phyloP scores from a whole-genome alignment of 306 rosid genomes.

The Quillaja saponaria region DNA sequence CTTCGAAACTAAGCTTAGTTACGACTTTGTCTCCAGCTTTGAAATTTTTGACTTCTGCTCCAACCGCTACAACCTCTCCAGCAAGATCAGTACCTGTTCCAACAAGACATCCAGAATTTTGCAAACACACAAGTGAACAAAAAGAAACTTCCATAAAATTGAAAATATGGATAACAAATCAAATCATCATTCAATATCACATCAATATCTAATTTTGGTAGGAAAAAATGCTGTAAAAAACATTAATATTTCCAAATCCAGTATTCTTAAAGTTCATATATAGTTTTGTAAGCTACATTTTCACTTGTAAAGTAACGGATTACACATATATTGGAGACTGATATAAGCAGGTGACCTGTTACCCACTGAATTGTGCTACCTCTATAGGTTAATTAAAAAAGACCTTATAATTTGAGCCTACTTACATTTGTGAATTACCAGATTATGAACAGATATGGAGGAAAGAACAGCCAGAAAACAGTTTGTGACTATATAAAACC shows the following conservation, averaged over 20 bases:
- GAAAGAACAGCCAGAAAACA: too few relatives aligned
- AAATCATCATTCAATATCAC: not conserved
- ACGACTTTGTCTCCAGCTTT: slow-evolving; percentile 69
- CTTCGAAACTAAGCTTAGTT: slow-evolving; percentile 41
- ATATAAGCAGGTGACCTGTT: too few relatives aligned
- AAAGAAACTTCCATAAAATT: not conserved
- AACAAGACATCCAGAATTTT: not conserved
- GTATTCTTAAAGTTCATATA: not conserved
- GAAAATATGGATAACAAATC: not conserved
- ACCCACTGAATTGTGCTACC: not conserved
- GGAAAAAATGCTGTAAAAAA: not conserved
- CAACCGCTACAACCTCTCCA: slow-evolving; percentile 60
- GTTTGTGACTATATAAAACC: too few relatives aligned
- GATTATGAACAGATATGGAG: too few relatives aligned
- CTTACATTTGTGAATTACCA: too few relatives aligned
- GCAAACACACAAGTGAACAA: too few relatives aligned
- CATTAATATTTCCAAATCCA: not conserved
- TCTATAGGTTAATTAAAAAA: not conserved
- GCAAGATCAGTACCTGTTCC: slow-evolving; percentile 60
- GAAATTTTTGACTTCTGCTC: slow-evolving; percentile 52
- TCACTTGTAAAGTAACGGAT: not conserved
- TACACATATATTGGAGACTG: too few relatives aligned
- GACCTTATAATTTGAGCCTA: too few relatives aligned
- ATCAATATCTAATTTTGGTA: not conserved
- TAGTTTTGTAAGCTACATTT: not conserved